Evolutionary conservation across 2,329 filamentous ascomycete genomes (phyloP).

Genomic region (Penicillium fuscoglaucum): DNA sequence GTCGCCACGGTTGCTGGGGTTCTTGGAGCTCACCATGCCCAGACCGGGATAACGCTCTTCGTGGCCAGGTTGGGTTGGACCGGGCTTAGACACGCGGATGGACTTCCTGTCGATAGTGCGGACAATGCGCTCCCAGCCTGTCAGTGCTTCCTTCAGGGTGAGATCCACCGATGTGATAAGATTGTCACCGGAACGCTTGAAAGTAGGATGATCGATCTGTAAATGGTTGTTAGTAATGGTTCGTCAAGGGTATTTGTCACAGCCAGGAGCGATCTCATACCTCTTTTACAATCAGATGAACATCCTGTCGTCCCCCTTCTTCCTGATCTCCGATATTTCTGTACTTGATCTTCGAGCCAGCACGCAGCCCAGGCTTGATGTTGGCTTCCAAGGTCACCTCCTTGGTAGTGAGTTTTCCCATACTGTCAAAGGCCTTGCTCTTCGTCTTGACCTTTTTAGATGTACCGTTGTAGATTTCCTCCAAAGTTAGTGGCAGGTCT

Average conservation of each 20-base stretch:
- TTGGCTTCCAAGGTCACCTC: constrained; percentile 92
- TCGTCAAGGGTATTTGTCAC: neutral
- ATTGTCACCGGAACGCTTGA: constrained; percentile 85
- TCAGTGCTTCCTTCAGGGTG: constrained; percentile 88
- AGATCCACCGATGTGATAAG: constrained; percentile 76
- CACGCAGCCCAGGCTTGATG: constrained; percentile 93
- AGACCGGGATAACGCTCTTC: constrained; percentile 77
- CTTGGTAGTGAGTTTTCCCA: constrained; percentile 79
- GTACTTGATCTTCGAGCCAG: constrained; percentile 98
- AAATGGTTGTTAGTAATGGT: constrained; percentile 44
- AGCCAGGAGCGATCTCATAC: constrained; percentile 53
- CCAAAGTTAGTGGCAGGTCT: constrained; percentile 74
- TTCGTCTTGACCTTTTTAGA: constrained; percentile 99
- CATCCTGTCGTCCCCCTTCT: constrained; percentile 90
- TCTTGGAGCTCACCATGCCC: constrained; percentile 96
- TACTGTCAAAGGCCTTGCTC: constrained; percentile 84
- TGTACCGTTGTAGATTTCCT: constrained; percentile 82
- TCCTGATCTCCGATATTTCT: constrained; percentile 97
- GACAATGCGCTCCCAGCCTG: constrained; percentile 89
- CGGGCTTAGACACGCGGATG: constrained; percentile 73
- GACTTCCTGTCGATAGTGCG: constrained; percentile 91
- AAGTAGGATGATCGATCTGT: constrained; percentile 83
- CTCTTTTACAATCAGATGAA: constrained; percentile 94
- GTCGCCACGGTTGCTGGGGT: constrained; percentile 78
- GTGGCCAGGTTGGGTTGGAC: constrained; percentile 81